A percentile compares a stretch with the other conserved stretches of the same genome.
Evolutionary conservation across 345 rosid genomes (phyloP).

Genomic region (Abelmoschus esculentus): DNA sequence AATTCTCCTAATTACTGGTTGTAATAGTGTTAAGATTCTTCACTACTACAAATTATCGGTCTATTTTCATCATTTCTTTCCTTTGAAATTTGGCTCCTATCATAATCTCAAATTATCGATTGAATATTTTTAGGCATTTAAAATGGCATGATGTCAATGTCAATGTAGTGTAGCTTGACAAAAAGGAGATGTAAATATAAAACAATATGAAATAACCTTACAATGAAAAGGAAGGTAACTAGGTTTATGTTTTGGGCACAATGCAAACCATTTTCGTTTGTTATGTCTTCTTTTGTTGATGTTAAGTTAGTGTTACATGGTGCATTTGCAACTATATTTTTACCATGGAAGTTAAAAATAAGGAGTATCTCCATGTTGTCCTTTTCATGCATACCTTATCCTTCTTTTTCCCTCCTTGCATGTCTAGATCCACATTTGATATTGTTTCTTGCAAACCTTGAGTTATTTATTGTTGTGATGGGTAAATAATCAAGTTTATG

Average conservation of each 20-base stretch:
- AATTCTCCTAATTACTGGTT: too few species aligned
- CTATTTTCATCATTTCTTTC: too few species aligned
- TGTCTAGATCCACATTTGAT: not conserved
- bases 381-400: not conserved
- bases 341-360: not conserved
- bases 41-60: too few species aligned
- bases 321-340: not conserved
- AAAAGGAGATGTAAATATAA: not conserved
- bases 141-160: not conserved
- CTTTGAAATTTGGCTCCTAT: too few species aligned
- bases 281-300: not conserved
- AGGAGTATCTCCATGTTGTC: not conserved
- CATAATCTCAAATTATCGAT: not conserved
- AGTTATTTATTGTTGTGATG: not conserved
- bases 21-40: too few species aligned
- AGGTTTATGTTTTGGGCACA: not conserved
- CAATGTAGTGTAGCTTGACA: not conserved
- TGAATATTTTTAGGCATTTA: not conserved
- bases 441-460: not conserved
- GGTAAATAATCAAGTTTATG: not conserved
- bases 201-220: not conserved
- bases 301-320: not conserved
- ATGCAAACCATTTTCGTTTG: not conserved
- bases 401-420: not conserved
- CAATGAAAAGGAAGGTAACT: not conserved